A percentile compares a stretch with the other conserved stretches of the same genome.
These are phyloP conservation scores for Arthrobotrys musiformis DNA, from an alignment of 2,329 filamentous ascomycete species.

Conservation along the genomic window DNA sequence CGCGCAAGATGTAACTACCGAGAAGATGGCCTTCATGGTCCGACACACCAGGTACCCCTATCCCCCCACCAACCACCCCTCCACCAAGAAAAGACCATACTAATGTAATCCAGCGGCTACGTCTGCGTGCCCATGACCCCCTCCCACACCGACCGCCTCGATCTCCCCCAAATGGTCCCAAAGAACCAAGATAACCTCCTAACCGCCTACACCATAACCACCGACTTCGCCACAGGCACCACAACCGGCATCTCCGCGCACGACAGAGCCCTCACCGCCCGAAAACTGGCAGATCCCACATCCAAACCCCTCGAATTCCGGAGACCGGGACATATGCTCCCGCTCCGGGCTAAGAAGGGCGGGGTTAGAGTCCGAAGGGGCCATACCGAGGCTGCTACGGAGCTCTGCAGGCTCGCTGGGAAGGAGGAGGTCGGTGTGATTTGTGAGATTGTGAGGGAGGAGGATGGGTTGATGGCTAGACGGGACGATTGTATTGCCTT, in stretches of 20 bases:
- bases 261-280: slow-evolving; percentile 84
- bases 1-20: slow-evolving; percentile 81
- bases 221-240: slow-evolving; percentile 78
- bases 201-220: slow-evolving; percentile 91
- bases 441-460: slow-evolving; percentile 90
- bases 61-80: neutral
- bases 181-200: slow-evolving; percentile 80
- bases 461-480: slow-evolving; percentile 86
- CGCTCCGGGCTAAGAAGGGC: slow-evolving; percentile 79
- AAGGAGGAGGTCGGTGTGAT: slow-evolving; percentile 83
- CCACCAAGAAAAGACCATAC: neutral
- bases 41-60: slow-evolving; percentile 75
- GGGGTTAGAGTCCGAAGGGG: slow-evolving; percentile 82
- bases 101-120: slow-evolving; percentile 70
- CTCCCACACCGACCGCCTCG: slow-evolving; percentile 74
- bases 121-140: slow-evolving; percentile 87
- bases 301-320: slow-evolving; percentile 73
- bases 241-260: slow-evolving; percentile 91
- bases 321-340: slow-evolving; percentile 89
- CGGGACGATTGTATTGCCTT: slow-evolving; percentile 88
- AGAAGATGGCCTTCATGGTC: slow-evolving; percentile 96
- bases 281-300: slow-evolving; percentile 76
- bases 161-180: slow-evolving; percentile 88
- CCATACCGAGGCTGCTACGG: slow-evolving; percentile 92
- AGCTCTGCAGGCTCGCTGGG: slow-evolving; percentile 86